phyloP scores from a whole-genome alignment of 1,139 yeast genomes.

The Sugiyamaella castrensis region DNA sequence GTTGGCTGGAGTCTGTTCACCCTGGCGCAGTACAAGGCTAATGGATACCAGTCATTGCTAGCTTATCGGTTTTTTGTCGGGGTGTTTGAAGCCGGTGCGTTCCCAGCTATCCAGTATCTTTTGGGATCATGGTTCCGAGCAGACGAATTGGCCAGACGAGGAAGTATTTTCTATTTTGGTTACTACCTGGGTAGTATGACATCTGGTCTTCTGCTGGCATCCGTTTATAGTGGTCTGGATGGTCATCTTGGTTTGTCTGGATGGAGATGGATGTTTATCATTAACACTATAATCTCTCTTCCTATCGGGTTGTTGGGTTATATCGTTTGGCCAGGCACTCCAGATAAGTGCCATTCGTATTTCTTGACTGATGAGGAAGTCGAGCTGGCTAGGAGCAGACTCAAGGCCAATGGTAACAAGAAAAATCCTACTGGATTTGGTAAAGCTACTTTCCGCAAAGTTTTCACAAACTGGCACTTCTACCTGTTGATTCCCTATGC shows the following conservation, averaged over 20 bases:
- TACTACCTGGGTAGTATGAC: constrained; percentile 54
- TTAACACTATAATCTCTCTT: constrained; percentile 64
- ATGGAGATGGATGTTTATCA: constrained; percentile 78
- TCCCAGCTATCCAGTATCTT: constrained; percentile 33
- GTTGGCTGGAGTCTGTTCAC: background rate
- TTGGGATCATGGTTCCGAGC: constrained; percentile 29
- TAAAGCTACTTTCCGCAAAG: too few relatives aligned
- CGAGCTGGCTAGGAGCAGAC: constrained; percentile 55
- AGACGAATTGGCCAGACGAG: constrained; percentile 42
- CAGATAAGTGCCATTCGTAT: constrained; percentile 47
- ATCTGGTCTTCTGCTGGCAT: constrained; percentile 57
- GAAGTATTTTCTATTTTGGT: constrained; percentile 44
- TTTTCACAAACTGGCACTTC: too few relatives aligned
- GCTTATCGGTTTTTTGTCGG: constrained; percentile 25
- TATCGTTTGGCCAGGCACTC: constrained; percentile 66
- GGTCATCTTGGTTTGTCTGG: constrained; percentile 57
- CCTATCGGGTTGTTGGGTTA: constrained; percentile 59
- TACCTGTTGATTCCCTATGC: too few relatives aligned
- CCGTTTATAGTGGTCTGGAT: constrained; percentile 39
- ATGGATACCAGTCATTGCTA: background rate
- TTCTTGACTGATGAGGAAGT: constrained; percentile 63
- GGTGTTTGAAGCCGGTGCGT: constrained; percentile 28
- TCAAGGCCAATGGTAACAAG: constrained; percentile 35
- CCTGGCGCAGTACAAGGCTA: background rate
- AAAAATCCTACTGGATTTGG: too few relatives aligned